These are phyloP conservation scores for Cudoniella acicularis DNA, from an alignment of 495 filamentous ascomycete species.

Conservation along the genomic window DNA sequence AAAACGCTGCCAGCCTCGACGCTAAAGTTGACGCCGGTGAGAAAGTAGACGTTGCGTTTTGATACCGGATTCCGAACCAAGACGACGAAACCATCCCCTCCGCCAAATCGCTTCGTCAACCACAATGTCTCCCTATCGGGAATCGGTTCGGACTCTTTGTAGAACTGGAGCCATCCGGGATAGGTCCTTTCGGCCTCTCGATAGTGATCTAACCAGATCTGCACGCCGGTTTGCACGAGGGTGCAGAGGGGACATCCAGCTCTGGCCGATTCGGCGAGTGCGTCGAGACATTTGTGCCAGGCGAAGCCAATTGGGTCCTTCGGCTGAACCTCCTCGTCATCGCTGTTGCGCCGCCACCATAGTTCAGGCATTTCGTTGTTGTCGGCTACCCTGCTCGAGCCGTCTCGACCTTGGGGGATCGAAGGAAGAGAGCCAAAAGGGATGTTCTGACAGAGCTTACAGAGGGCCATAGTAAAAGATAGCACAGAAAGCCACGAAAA, in stretches of 20 bases:
- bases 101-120: conserved; percentile 4
- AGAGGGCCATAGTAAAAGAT: conserved; percentile 1
- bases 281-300: conserved; percentile 8
- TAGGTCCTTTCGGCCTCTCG: conserved; percentile 1
- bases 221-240: conserved; percentile 5
- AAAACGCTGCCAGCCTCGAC: conserved; percentile 1
- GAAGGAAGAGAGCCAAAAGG: conserved; percentile 5
- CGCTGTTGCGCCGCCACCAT: neutral
- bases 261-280: conserved; percentile 5
- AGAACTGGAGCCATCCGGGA: conserved; percentile 1
- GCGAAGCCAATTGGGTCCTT: conserved; percentile 6
- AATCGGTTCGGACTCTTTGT: neutral
- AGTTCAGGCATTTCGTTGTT: conserved; percentile 2
- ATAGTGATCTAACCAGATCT: conserved; percentile 6
- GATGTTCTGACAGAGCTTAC: conserved; percentile 7
- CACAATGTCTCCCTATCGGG: neutral
- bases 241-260: conserved; percentile 5
- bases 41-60: neutral
- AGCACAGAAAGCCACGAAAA: neutral
- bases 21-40: conserved; percentile 1
- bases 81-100: conserved; percentile 6
- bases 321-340: neutral
- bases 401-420: neutral
- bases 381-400: conserved; percentile 1
- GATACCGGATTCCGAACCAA: conserved; percentile 2